Evolutionary conservation across 495 filamentous ascomycete species (phyloP).

Genomic region (Amphirosellinia nigrospora): DNA sequence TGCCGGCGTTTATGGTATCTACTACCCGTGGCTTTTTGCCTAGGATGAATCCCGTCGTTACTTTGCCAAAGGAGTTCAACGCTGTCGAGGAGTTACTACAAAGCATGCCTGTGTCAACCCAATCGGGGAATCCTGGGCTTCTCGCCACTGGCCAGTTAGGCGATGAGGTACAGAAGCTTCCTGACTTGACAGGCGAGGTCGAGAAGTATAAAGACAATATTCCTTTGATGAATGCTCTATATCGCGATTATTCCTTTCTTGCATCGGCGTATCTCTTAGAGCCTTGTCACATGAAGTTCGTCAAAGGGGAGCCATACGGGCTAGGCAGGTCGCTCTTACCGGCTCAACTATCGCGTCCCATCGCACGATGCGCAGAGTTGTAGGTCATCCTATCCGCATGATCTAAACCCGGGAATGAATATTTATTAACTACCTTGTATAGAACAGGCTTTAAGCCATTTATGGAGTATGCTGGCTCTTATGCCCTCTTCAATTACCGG

Average conservation of each 20-base stretch:
- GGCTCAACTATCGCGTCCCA: slow-evolving; percentile 70
- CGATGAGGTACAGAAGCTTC: slow-evolving; percentile 68
- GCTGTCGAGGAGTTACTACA: slow-evolving; percentile 71
- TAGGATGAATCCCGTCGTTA: slow-evolving; percentile 63
- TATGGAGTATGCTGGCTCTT: slow-evolving; percentile 94
- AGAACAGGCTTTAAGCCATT: slow-evolving; percentile 79
- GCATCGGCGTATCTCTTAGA: slow-evolving; percentile 90
- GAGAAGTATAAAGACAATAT: slow-evolving; percentile 74
- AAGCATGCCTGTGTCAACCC: slow-evolving; percentile 75
- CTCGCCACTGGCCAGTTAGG: slow-evolving; percentile 76
- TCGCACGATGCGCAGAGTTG: slow-evolving; percentile 79
- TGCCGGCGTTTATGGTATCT: slow-evolving; percentile 89
- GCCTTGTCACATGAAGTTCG: slow-evolving; percentile 81
- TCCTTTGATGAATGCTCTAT: slow-evolving; percentile 78
- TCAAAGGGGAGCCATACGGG: slow-evolving; percentile 73
- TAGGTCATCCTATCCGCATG: slow-evolving; percentile 50
- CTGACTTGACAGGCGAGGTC: slow-evolving; percentile 73
- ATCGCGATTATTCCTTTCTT: slow-evolving; percentile 88
- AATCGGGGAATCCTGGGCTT: slow-evolving; percentile 73
- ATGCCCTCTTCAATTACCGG: slow-evolving; percentile 89
- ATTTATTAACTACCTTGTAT: background rate
- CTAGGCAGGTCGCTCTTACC: slow-evolving; percentile 75
- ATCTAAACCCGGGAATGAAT: background rate
- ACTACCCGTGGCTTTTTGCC: slow-evolving; percentile 81
- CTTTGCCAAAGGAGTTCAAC: slow-evolving; percentile 72